phyloP scores from a whole-genome alignment of 2,329 filamentous ascomycete genomes.

The Herpotrichia juniperi region DNA sequence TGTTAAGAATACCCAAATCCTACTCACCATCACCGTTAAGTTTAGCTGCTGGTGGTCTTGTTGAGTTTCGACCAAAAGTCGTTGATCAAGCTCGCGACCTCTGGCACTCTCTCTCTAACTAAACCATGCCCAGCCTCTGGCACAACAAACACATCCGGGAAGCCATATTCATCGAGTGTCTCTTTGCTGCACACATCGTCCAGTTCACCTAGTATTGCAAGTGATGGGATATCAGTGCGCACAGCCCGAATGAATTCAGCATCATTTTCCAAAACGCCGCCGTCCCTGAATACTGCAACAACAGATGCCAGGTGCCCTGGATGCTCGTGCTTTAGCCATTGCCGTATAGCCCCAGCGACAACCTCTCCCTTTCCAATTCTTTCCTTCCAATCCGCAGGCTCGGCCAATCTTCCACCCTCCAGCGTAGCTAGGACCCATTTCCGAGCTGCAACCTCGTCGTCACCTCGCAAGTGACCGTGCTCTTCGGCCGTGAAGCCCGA shows the following conservation, averaged over 20 bases:
- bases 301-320: slow-evolving; percentile 54
- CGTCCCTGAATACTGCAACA: slow-evolving; percentile 55
- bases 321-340: slow-evolving; percentile 57
- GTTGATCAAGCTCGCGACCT: slow-evolving; percentile 44
- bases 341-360: slow-evolving; percentile 55
- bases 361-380: slow-evolving; percentile 50
- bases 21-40: background rate
- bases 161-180: slow-evolving; percentile 41
- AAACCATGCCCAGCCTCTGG: slow-evolving; percentile 48
- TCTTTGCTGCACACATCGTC: slow-evolving; percentile 44
- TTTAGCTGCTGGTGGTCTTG: background rate
- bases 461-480: slow-evolving; percentile 26
- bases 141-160: slow-evolving; percentile 46
- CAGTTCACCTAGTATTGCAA: slow-evolving; percentile 45
- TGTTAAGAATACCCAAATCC: no score
- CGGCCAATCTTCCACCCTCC: slow-evolving; percentile 51
- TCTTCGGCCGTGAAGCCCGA: slow-evolving; percentile 34
- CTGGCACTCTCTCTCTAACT: slow-evolving; percentile 43
- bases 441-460: slow-evolving; percentile 38
- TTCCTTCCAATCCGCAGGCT: slow-evolving; percentile 54
- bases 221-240: slow-evolving; percentile 23
- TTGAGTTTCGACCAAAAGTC: slow-evolving; percentile 31
- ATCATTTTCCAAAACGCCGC: slow-evolving; percentile 49
- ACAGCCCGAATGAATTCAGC: slow-evolving; percentile 36
- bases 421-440: slow-evolving; percentile 49